Evolutionary conservation across 305 asterid species (phyloP).

Genomic region (Fraxinus greggii): DNA sequence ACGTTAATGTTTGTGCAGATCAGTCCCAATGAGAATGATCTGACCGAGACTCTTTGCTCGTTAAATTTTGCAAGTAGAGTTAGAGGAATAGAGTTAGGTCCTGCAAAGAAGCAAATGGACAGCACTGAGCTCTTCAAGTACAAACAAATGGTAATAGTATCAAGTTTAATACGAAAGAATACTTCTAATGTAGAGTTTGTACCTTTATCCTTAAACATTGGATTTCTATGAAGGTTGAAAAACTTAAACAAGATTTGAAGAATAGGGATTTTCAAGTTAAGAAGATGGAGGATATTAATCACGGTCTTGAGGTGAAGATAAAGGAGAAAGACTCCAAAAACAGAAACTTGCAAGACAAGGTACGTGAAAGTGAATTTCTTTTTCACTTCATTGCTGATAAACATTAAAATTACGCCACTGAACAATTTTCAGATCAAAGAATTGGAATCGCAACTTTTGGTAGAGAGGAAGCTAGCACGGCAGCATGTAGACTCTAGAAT

Average conservation of each 20-base stretch:
- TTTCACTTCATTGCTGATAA: background rate
- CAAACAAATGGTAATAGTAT: conserved; percentile 68
- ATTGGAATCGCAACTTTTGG: conserved; percentile 83
- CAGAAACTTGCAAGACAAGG: conserved; percentile 93
- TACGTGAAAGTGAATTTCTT: conserved; percentile 15
- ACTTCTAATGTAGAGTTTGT: background rate
- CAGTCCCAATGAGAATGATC: conserved; percentile 87
- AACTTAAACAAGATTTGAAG: conserved; percentile 76
- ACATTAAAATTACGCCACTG: background rate
- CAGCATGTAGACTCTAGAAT: conserved; percentile 80
- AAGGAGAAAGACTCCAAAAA: conserved; percentile 76
- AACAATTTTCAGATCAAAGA: conserved; percentile 71
- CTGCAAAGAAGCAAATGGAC: conserved; percentile 93
- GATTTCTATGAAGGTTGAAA: conserved; percentile 58
- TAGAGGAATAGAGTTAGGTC: conserved; percentile 92
- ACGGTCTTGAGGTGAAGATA: conserved; percentile 71
- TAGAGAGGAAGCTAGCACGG: conserved; percentile 88
- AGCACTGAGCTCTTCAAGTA: conserved; percentile 68
- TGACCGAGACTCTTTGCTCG: conserved; percentile 92
- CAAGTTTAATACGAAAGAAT: conserved; percentile 2
- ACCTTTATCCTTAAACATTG: background rate
- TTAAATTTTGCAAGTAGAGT: conserved; percentile 93
- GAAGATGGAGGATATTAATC: conserved; percentile 84
- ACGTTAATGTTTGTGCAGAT: conserved; percentile 95
- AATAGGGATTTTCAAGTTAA: conserved; percentile 65